Conservation (phyloP, 768 basidiomycete genomes). For the Russula sp. region DNA sequence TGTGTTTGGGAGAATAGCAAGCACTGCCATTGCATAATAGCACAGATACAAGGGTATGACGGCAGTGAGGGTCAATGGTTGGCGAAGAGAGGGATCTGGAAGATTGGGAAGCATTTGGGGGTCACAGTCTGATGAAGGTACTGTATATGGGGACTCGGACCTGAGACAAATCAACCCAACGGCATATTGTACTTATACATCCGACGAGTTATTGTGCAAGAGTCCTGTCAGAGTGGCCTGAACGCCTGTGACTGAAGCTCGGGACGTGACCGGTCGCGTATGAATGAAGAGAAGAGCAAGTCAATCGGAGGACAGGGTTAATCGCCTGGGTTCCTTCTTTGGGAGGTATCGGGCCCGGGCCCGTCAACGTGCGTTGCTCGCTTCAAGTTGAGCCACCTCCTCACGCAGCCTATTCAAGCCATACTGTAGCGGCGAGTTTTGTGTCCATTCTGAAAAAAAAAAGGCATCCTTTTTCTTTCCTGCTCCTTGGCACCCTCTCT, state of each 20-base stretch:
- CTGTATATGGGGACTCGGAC: not conserved
- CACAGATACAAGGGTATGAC: slow-evolving; percentile 1
- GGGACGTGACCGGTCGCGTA: not conserved
- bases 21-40: slow-evolving; percentile 1
- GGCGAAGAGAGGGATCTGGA: slow-evolving; percentile 4
- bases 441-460: no score
- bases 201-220: no score
- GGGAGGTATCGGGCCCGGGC: no score
- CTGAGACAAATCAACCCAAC: not conserved
- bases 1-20: slow-evolving; percentile 8
- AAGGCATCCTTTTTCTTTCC: no score
- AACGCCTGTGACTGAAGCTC: not conserved
- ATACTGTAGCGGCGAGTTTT: no score
- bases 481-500: slow-evolving; percentile 29
- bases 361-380: no score
- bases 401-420: no score
- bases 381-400: no score
- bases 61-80: not conserved
- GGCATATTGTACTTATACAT: not conserved
- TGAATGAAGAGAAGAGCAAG: no score
- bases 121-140: no score
- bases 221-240: not conserved
- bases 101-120: not conserved
- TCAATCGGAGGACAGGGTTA: no score
- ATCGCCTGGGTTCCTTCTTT: no score